phyloP scores from a whole-genome alignment of 768 basidiomycete genomes.

The Termitomyces sp. region DNA sequence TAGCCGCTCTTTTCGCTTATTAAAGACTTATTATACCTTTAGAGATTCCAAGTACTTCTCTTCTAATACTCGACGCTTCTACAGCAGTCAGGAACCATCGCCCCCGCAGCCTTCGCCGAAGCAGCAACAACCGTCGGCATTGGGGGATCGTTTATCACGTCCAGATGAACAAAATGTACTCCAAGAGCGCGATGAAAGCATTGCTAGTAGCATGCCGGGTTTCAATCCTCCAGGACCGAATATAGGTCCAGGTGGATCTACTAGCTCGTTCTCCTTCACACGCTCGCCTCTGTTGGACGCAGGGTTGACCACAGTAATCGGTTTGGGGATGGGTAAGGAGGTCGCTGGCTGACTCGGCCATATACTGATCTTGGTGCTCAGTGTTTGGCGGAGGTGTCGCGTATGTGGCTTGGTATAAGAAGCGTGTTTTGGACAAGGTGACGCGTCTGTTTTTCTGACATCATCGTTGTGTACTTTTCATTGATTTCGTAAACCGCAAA shows the following conservation, averaged over 20 bases:
- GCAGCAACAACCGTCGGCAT: constrained; percentile 10
- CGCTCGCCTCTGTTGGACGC: constrained; percentile 45
- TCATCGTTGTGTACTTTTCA: neutral
- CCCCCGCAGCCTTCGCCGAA: constrained; percentile 1
- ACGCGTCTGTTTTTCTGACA: neutral
- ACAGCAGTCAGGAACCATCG: constrained; percentile 9
- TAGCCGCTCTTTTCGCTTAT: neutral
- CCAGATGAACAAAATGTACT: constrained; percentile 12
- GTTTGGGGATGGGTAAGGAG: constrained; percentile 51
- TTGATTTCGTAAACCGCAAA: neutral
- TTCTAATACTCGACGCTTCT: constrained; percentile 11
- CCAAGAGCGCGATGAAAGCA: constrained; percentile 39
- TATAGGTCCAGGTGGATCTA: constrained; percentile 20
- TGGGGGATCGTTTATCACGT: constrained; percentile 3
- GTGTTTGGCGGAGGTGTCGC: constrained; percentile 68
- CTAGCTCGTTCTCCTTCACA: constrained; percentile 28
- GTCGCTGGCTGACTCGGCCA: neutral
- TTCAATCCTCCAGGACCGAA: constrained; percentile 36
- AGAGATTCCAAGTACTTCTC: neutral
- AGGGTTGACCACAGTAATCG: constrained; percentile 52
- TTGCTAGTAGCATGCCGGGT: constrained; percentile 26
- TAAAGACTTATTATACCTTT: neutral
- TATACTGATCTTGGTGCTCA: constrained; percentile 17
- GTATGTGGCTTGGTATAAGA: constrained; percentile 79
- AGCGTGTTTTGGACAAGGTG: constrained; percentile 75